phyloP scores from a whole-genome alignment of 2,329 filamentous ascomycete genomes.

The Phialophora macrospora region DNA sequence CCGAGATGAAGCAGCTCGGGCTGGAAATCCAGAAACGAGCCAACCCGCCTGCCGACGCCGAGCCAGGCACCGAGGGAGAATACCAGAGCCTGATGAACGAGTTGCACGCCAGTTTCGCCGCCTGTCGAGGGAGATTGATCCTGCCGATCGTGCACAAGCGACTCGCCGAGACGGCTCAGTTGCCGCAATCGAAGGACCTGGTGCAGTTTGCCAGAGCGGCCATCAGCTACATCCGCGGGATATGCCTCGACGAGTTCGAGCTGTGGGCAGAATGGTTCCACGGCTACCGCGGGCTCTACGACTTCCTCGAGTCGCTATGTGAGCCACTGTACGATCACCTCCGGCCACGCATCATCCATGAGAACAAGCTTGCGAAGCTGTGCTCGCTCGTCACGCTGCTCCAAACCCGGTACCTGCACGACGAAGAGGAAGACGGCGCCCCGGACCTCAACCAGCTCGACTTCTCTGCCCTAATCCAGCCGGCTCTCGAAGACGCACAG shows the following conservation, averaged over 20 bases:
- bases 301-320: slow-evolving; percentile 69
- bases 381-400: slow-evolving; percentile 70
- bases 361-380: slow-evolving; percentile 68
- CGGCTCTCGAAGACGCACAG: slow-evolving; percentile 70
- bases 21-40: slow-evolving; percentile 71
- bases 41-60: slow-evolving; percentile 63
- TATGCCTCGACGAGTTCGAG: slow-evolving; percentile 70
- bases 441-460: slow-evolving; percentile 61
- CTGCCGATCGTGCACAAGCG: slow-evolving; percentile 68
- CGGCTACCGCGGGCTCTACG: slow-evolving; percentile 65
- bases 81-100: slow-evolving; percentile 70
- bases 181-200: slow-evolving; percentile 66
- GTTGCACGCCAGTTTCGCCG: slow-evolving; percentile 66
- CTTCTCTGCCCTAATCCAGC: slow-evolving; percentile 66
- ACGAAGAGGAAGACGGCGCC: slow-evolving; percentile 60
- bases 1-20: slow-evolving; percentile 68
- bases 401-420: slow-evolving; percentile 68
- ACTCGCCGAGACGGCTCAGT: slow-evolving; percentile 59
- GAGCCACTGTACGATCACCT: slow-evolving; percentile 71
- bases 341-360: slow-evolving; percentile 68
- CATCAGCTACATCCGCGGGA: slow-evolving; percentile 68
- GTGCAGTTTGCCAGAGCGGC: slow-evolving; percentile 67
- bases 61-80: slow-evolving; percentile 64
- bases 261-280: slow-evolving; percentile 71
- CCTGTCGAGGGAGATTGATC: slow-evolving; percentile 63